Base-by-base conservation (phyloP, 257 asterid species). In the Solanum microdontum region DNA sequence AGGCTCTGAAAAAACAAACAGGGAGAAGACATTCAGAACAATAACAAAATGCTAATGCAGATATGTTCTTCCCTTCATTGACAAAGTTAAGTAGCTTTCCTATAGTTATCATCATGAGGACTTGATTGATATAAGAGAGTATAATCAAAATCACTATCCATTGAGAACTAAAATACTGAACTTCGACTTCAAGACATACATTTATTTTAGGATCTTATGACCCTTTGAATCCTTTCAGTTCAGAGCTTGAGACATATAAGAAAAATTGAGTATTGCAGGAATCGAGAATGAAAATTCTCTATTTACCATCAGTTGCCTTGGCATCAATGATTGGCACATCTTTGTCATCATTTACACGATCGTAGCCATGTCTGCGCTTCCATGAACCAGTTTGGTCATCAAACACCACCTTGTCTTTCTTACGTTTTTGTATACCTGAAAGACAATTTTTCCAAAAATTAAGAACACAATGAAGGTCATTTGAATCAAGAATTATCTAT, bases 251-350 rank as follows among this genome's bases (percentile, higher is more conserved):
- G 11, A n/a, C 24, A 72, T n/a, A 34, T 12, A 62, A 17, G 36
- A 21, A 79, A 51, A 30, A 24, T 79, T 10, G 12, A 87, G 34
- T 6, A 69, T 26, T 11, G 66, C 37, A 39, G 2, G 73, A 75
- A 19, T 84, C 66, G 14, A 55, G n/a, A n/a, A 85, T 40, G 36
- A 58, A 43, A 24, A 82, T 13, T 73, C 72, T 34, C 66, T 37
- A 77, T 1, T 88, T 91, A 97, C 99, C 98, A 88, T 97, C 99
- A 86, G 92, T 91, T 90, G 85, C 91, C 94, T 97, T 96, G 89
- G 99, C 99, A 91, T 95, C 99, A 68, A 97, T 94, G 88, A 97
- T 93, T 28, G 99, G 99, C 87, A 96, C 70, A 92, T 97, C 97
- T 1, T 91, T 96, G 88, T 96, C 98, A 90, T 97, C 99, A 90